phyloP scores from a whole-genome alignment of 2,329 filamentous ascomycete genomes.

The Trichoderma sp. region DNA sequence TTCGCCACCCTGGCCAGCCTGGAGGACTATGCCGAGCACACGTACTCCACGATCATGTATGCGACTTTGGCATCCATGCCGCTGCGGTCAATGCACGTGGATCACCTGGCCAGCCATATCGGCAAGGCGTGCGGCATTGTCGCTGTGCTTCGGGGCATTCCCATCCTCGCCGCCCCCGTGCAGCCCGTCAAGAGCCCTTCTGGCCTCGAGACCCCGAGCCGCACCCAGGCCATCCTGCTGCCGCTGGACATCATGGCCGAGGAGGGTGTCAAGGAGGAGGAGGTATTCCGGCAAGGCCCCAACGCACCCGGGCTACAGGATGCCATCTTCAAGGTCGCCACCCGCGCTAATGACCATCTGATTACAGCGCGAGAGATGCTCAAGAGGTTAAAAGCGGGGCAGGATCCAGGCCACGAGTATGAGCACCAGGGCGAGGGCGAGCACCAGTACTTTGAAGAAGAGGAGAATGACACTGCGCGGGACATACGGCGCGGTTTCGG shows the following conservation, averaged over 20 bases:
- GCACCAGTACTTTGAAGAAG: slow-evolving; percentile 55
- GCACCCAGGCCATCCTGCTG: slow-evolving; percentile 67
- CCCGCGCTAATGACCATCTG: slow-evolving; percentile 90
- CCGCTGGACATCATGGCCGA: slow-evolving; percentile 91
- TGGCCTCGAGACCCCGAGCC: slow-evolving; percentile 44
- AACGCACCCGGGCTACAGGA: slow-evolving; percentile 82
- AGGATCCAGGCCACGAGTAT: slow-evolving; percentile 81
- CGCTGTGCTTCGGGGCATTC: slow-evolving; percentile 83
- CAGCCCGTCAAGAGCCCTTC: slow-evolving; percentile 51
- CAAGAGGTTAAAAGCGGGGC: slow-evolving; percentile 72
- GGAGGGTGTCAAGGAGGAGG: slow-evolving; percentile 79
- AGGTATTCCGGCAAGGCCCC: slow-evolving; percentile 80
- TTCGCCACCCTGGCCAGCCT: slow-evolving; percentile 73
- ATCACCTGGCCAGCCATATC: slow-evolving; percentile 93
- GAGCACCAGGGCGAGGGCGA: slow-evolving; percentile 83
- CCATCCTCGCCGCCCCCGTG: slow-evolving; percentile 77
- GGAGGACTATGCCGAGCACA: slow-evolving; percentile 91
- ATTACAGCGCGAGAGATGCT: slow-evolving; percentile 94
- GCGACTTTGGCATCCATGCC: slow-evolving; percentile 79
- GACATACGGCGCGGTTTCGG: slow-evolving; percentile 69
- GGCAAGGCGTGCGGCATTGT: slow-evolving; percentile 91
- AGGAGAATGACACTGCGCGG: slow-evolving; percentile 45
- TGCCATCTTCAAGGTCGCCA: slow-evolving; percentile 89
- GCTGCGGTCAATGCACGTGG: slow-evolving; percentile 78
- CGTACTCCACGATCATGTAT: slow-evolving; percentile 91